Base-by-base conservation (phyloP, 768 basidiomycete genomes). In the Mrakia blollopis region DNA sequence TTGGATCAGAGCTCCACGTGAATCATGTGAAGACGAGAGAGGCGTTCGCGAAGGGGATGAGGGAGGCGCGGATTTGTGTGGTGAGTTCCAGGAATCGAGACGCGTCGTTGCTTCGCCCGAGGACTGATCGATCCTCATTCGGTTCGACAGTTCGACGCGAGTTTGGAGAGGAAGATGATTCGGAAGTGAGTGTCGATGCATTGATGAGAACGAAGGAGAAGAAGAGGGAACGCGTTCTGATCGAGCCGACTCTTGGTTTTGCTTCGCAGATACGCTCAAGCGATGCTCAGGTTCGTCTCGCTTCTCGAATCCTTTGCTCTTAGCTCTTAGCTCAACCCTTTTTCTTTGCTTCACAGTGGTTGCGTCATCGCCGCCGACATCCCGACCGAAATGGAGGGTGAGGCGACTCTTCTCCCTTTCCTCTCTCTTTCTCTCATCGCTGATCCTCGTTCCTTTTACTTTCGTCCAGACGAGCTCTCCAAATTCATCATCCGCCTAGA, bases 341-440 rank as follows among this genome's bases (percentile, higher is more conserved):
- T 21, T n/a, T 14, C 9, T 25, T 41, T 39, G 11, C 14, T 4
- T 61, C 47, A 30, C 69, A 76, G 73, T 60, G 77, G 77, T 21
- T 78, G 77, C 57, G 77, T 78, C 28, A 74, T 78, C 30, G 77
- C 77, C 23, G 77, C 63, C 13, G 77, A 78, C 54, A 32, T 78
- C 10, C 77, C 77, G 4, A 78, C 73, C 30, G 77, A 78, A 54
- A 78, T 78, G 77, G 77, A 78, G 32, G 68, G 75, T 76, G 21
- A 25, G 65, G 30, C 75, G 69, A 13, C 57, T 37, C 25, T 35
- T 67, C 47, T 57, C 32, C 21, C 32, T 30, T 75, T 52, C 35
- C 21, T 14, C 16, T 25, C 41, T 25, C 41, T 4, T 13, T 30
- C n/a, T 28, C 47, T 54, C 11, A n/a, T 16, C 21, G 9, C 70